Evolutionary conservation across 371 early-diverging fungal species (phyloP), one percentile per base, ranked within the genome.

Genomic region (Vairimorpha apis): DNA sequence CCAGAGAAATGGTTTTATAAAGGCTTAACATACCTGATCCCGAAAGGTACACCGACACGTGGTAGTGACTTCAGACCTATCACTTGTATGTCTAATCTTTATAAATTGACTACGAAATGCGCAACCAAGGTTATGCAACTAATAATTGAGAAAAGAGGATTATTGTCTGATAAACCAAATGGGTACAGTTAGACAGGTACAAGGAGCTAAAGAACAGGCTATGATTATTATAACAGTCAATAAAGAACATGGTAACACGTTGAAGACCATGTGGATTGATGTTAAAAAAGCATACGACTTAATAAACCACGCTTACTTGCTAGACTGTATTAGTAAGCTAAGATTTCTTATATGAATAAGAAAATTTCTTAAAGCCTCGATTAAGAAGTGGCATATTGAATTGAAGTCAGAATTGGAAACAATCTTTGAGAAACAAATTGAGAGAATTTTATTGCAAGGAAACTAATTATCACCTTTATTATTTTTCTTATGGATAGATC

Each of bases 401-500:
- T 25, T 29, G 27, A 23, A 3, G 27, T 58, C 58, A 29, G 33
- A 32, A 32, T 58, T 13, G 8, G n/a, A n/a, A 58, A 58, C 29
- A 12, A 30, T 58, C 10, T 18, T 58, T 7, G 43, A 67, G 8
- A 41, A 59, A 27, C 8, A 33, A 35, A 33, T 69, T 41, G 43
- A 69, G 18, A n/a, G 32, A 23, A 35, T 70, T 4, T 7, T 69
- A 18, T 32, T 67, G 14, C 67, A 63, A 32, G 67, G 63, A 10
- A 65, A 67, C 29, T n/a, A 2, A 7, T 41, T 69, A 4, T 69
- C 59, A 3, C 70, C 64, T 4, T 29, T 69, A 13, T 33, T 69
- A 8, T 69, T 69, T 33, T n/a, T 63, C 5, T 27, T 69, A 33
- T 69, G 56, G 13, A 69, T 69, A 67, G 70, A 69, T n/a, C 70